Evolutionary conservation across 2,329 filamentous ascomycete species (phyloP).

Genomic region (Aureobasidium lini): DNA sequence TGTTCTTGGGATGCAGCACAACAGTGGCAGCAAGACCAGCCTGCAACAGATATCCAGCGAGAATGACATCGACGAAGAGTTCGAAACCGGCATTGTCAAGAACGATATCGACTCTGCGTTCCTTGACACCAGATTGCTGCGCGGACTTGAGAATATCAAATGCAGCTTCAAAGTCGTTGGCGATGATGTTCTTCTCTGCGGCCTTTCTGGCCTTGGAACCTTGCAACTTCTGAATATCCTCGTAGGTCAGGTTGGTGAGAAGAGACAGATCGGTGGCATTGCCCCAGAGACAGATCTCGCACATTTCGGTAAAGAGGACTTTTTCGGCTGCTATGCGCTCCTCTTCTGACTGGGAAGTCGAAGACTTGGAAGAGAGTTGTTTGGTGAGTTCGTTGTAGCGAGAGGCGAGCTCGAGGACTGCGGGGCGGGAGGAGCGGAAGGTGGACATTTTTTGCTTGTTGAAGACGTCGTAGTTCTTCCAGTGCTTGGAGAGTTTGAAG

Average conservation of each 20-base stretch:
- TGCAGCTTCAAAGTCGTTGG: conserved; percentile 71
- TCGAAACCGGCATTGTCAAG: conserved; percentile 98
- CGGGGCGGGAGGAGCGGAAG: conserved; percentile 83
- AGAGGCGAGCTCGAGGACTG: conserved; percentile 73
- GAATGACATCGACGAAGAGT: conserved; percentile 86
- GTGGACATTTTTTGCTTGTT: conserved; percentile 82
- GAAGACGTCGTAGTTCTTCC: conserved; percentile 88
- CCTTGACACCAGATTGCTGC: conserved; percentile 52
- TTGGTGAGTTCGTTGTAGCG: conserved; percentile 67
- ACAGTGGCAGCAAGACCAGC: conserved; percentile 78
- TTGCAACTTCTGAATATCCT: conserved; percentile 95
- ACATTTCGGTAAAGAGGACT: conserved; percentile 83
- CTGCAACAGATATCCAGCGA: conserved; percentile 83
- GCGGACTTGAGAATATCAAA: conserved; percentile 63
- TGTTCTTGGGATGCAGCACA: conserved; percentile 85
- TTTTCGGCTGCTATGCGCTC: conserved; percentile 62
- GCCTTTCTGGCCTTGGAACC: conserved; percentile 78
- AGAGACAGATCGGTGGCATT: conserved; percentile 93
- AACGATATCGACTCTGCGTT: conserved; percentile 83
- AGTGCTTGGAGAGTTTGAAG: conserved; percentile 70
- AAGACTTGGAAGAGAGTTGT: conserved; percentile 52
- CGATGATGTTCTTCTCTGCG: conserved; percentile 83
- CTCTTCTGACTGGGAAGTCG: conserved; percentile 37
- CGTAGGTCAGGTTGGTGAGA: conserved; percentile 81
- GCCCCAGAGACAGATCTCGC: conserved; percentile 93